Percentiles rank a stretch among this genome's conserved stretches.
These are phyloP conservation scores for Juglanconis juglandina DNA, from an alignment of 2,329 filamentous ascomycete genomes.

Conservation along the genomic window DNA sequence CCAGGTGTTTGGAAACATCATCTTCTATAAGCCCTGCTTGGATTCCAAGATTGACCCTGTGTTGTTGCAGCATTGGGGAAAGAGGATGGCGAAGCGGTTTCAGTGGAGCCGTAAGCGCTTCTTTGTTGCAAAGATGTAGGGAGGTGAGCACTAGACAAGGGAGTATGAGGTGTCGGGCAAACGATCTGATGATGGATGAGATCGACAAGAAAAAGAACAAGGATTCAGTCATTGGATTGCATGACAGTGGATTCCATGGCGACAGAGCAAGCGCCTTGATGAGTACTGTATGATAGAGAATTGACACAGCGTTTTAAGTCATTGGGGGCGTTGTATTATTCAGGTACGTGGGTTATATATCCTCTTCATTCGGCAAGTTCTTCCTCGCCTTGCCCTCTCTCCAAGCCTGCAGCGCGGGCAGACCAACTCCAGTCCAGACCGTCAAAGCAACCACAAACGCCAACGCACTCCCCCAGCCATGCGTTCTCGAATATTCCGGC, in stretches of 20 bases:
- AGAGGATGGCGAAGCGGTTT: not conserved
- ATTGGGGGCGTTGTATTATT: not conserved
- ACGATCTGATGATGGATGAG: no score
- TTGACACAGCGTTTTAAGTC: not conserved
- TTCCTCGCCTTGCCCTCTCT: conserved; percentile 14
- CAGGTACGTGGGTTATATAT: not conserved
- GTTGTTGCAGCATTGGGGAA: not conserved
- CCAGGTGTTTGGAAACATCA: not conserved
- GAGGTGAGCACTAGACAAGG: not conserved
- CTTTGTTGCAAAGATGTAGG: not conserved
- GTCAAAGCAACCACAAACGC: conserved; percentile 31
- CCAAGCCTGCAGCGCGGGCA: conserved; percentile 26
- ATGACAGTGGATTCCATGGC: no score
- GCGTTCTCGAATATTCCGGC: conserved; percentile 32
- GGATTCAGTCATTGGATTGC: no score
- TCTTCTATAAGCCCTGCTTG: not conserved
- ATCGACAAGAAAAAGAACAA: no score
- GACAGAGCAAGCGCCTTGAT: no score
- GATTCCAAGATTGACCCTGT: not conserved
- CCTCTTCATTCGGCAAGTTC: conserved; percentile 9
- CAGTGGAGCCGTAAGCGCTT: not conserved
- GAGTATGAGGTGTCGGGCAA: no score
- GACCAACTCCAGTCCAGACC: conserved; percentile 30
- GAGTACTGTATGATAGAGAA: not conserved
- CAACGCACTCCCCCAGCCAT: conserved; percentile 33